Conservation (phyloP, 1,139 yeast species). For the Candida gigantensis region DNA sequence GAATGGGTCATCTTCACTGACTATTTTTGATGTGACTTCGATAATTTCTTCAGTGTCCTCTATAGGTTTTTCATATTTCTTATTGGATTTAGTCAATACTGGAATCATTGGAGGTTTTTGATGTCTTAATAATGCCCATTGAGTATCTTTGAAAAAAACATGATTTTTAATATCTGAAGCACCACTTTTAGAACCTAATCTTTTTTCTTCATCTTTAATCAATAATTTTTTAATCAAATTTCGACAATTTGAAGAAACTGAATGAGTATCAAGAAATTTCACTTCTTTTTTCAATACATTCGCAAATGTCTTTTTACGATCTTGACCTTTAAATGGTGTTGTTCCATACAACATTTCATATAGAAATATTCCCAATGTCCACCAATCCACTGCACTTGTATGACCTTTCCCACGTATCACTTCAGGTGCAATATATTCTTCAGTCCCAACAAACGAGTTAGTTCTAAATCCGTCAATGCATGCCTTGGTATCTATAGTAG, state of each 20-base stretch:
- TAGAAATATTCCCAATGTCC: slow-evolving; percentile 92
- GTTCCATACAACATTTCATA: slow-evolving; percentile 95
- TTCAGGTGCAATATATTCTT: slow-evolving; percentile 97
- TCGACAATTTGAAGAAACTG: slow-evolving; percentile 74
- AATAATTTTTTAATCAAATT: slow-evolving; percentile 76
- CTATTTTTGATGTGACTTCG: slow-evolving; percentile 23
- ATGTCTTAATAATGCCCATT: slow-evolving; percentile 92
- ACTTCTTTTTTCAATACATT: slow-evolving; percentile 85
- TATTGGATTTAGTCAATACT: slow-evolving; percentile 59
- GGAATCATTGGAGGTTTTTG: slow-evolving; percentile 96
- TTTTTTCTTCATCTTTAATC: slow-evolving; percentile 82
- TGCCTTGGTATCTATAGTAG: slow-evolving; percentile 80
- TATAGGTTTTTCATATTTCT: slow-evolving; percentile 21
- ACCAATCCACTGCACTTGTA: slow-evolving; percentile 98
- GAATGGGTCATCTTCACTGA: slow-evolving; percentile 68
- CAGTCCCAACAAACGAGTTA: slow-evolving; percentile 97
- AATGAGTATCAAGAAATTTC: slow-evolving; percentile 57
- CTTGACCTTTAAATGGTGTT: slow-evolving; percentile 92
- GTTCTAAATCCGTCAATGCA: slow-evolving; percentile 96
- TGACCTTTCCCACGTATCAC: slow-evolving; percentile 97
- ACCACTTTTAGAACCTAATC: slow-evolving; percentile 89
- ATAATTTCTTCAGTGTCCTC: slow-evolving; percentile 12
- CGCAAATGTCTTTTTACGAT: slow-evolving; percentile 85
- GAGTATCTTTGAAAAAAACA: slow-evolving; percentile 83
- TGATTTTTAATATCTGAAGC: slow-evolving; percentile 93